phyloP scores from a whole-genome alignment of 805 yeast species.

The Komagataella kurtzmanii region DNA sequence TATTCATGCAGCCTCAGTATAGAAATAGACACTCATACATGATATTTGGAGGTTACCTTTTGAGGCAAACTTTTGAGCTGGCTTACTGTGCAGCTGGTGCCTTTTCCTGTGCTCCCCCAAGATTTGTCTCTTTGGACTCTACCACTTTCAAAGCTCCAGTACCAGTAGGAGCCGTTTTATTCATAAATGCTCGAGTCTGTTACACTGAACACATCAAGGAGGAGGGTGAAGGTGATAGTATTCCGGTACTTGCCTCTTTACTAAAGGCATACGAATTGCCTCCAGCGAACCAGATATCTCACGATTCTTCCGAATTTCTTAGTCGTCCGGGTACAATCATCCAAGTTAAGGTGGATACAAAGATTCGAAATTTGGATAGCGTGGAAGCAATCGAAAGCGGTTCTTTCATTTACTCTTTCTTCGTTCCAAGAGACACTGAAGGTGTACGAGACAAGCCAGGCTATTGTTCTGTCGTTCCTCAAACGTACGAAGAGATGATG shows the following conservation, averaged over 20 bases:
- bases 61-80: slow-evolving; percentile 86
- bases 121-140: slow-evolving; percentile 82
- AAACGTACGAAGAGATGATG: slow-evolving; percentile 87
- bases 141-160: slow-evolving; percentile 91
- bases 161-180: slow-evolving; percentile 86
- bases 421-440: slow-evolving; percentile 49
- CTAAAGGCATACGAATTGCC: slow-evolving; percentile 38
- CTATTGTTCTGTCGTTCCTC: slow-evolving; percentile 71
- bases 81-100: slow-evolving; percentile 92
- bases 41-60: slow-evolving; percentile 90
- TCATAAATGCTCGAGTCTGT: slow-evolving; percentile 69
- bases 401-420: slow-evolving; percentile 79
- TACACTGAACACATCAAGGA: slow-evolving; percentile 71
- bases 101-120: slow-evolving; percentile 71
- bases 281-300: slow-evolving; percentile 40
- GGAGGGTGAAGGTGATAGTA: slow-evolving; percentile 12
- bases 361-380: slow-evolving; percentile 55
- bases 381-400: slow-evolving; percentile 63
- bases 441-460: slow-evolving; percentile 33
- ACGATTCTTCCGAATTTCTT: slow-evolving; percentile 43
- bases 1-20: slow-evolving; percentile 93
- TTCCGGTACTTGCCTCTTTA: slow-evolving; percentile 11
- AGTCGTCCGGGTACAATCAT: slow-evolving; percentile 75
- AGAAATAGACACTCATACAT: slow-evolving; percentile 88
- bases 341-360: slow-evolving; percentile 81